These are phyloP conservation scores for Aspergillus texensis DNA, from an alignment of 2,329 filamentous ascomycete genomes.

Conservation along the genomic window DNA sequence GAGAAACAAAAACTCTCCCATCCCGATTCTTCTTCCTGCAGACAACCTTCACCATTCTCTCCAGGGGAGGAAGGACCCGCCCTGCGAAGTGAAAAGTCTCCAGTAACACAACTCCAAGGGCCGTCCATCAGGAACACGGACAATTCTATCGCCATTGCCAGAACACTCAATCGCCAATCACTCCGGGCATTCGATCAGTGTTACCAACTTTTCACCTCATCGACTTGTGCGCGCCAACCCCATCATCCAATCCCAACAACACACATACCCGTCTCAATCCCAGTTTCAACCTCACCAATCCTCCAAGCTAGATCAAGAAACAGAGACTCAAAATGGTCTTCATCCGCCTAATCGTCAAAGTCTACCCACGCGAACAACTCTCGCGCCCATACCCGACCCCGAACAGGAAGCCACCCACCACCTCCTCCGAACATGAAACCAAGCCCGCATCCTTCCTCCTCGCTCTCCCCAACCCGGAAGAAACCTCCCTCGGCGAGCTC, in stretches of 20 bases:
- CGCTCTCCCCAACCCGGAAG: neutral
- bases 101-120: neutral
- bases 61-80: neutral
- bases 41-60: neutral
- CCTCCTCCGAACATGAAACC: neutral
- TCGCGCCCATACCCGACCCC: neutral
- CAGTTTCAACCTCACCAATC: neutral
- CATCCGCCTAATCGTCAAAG: slow-evolving; percentile 4
- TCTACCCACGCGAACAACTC: slow-evolving; percentile 5
- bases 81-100: neutral
- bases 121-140: neutral
- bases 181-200: neutral
- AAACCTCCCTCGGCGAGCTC: neutral
- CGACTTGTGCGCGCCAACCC: too few relatives aligned
- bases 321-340: neutral
- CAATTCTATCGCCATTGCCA: too few relatives aligned
- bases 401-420: neutral
- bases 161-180: neutral
- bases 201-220: neutral
- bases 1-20: neutral
- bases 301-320: neutral
- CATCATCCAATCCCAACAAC: neutral
- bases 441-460: slow-evolving; percentile 3
- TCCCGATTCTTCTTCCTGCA: neutral
- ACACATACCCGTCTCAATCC: too few relatives aligned